Conservation (phyloP, 805 yeast species). For the Wickerhamomyces bisporus region DNA sequence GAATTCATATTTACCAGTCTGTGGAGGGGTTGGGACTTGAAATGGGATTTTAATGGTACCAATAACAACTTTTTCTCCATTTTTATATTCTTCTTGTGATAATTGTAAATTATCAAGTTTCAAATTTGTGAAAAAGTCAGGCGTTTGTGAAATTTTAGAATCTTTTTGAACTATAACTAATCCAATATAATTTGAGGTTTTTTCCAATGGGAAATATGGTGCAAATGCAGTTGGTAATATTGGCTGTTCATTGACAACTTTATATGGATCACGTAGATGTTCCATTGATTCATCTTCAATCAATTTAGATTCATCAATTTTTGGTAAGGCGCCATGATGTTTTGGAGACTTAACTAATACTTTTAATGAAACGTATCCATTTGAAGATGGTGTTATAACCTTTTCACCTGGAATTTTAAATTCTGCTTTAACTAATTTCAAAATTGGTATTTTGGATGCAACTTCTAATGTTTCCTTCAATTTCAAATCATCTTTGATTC, state of each 20-base stretch:
- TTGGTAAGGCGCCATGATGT: constrained; percentile 40
- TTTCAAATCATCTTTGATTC: constrained; percentile 38
- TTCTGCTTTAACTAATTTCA: constrained; percentile 63
- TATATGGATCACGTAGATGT: constrained; percentile 65
- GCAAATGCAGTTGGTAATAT: constrained; percentile 57
- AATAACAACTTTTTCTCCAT: constrained; percentile 33
- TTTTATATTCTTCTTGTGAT: constrained; percentile 42
- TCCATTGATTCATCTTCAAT: constrained; percentile 61
- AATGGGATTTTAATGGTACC: constrained; percentile 76
- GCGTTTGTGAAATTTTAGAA: constrained; percentile 70
- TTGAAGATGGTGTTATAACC: constrained; percentile 64
- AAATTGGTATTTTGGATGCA: constrained; percentile 62
- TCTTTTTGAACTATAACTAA: constrained; percentile 71
- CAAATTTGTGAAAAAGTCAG: constrained; percentile 44
- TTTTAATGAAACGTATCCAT: constrained; percentile 70
- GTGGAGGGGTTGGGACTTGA: constrained; percentile 72
- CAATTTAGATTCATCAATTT: constrained; percentile 29
- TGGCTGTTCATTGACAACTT: constrained; percentile 65
- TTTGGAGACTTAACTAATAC: constrained; percentile 70
- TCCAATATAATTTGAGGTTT: constrained; percentile 56
- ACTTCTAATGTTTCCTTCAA: constrained; percentile 45
- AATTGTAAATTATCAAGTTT: constrained; percentile 53
- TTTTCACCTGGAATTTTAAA: constrained; percentile 87
- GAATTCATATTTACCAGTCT: constrained; percentile 60
- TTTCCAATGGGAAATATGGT: constrained; percentile 67